Conservation (phyloP, 1,139 yeast genomes). For the Ogataea hybrid region DNA sequence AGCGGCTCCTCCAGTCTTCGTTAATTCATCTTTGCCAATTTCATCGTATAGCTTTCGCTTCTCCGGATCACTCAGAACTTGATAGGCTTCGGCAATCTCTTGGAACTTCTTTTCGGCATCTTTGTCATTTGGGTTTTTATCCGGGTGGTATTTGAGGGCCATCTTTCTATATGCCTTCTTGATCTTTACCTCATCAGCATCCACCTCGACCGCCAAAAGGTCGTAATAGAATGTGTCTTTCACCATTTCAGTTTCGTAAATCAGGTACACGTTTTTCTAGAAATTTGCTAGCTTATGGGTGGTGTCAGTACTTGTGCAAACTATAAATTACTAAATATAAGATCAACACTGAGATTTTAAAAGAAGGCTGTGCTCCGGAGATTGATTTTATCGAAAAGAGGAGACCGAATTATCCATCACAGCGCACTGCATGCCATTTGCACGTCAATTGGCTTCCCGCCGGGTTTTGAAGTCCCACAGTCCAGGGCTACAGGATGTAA, state of each 20-base stretch:
- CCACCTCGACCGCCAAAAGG: constrained; percentile 59
- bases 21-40: constrained; percentile 70
- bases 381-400: background rate
- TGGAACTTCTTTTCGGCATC: constrained; percentile 58
- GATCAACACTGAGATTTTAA: background rate
- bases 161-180: constrained; percentile 91
- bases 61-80: constrained; percentile 73
- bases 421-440: background rate
- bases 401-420: background rate
- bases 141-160: constrained; percentile 91
- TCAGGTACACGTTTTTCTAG: too few relatives aligned
- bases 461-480: background rate
- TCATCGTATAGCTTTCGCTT: constrained; percentile 78
- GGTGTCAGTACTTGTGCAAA: too few relatives aligned
- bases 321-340: background rate
- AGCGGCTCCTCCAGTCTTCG: constrained; percentile 49
- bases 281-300: too few relatives aligned
- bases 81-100: constrained; percentile 75
- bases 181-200: constrained; percentile 79
- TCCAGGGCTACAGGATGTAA: constrained; percentile 3
- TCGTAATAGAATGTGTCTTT: constrained; percentile 92
- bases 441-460: background rate
- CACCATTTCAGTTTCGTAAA: constrained; percentile 52
- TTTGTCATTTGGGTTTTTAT: constrained; percentile 88
- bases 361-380: background rate